Base-by-base conservation (phyloP, 805 yeast genomes). In the Jamesozyma lodderae region DNA sequence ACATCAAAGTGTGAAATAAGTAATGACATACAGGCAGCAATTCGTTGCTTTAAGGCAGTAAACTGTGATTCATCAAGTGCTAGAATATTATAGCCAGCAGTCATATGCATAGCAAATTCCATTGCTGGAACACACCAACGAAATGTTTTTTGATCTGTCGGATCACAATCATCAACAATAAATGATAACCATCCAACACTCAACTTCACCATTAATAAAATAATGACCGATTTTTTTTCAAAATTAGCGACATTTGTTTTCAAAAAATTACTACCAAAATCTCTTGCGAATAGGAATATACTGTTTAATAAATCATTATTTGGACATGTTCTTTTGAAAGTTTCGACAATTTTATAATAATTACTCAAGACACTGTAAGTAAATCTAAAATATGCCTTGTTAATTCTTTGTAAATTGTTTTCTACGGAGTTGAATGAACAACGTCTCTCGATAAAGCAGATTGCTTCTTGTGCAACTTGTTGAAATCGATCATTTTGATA, bases 121-220 rank as follows among this genome's bases (percentile, higher is more conserved):
- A 92, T 69, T 0, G 98, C 97, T 11, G 84, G 70, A 18, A 92
- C 97, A 60, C 96, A 86, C 96, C 96, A 92, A 50, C 94, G 69
- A 55, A 92, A 92, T 0, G 97, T 90, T 50, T 79, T 82, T 39
- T 81, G 73, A 48, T 90, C 96, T 0, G 94, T 81, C 1, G 96
- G 95, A 13, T 79, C 78, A 64, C 98, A 92, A 53, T 90, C 96
- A 59, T 92, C 96, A 43, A 90, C 86, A 20, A 92, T 77, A 53
- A 87, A 90, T 40, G 86, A 75, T 14, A 92, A 81, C 98, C 98
- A 92, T 39, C 82, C 90, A 31, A 87, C 76, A 32, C 94, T 75
- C 44, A 86, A 62, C 41, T 77, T 76, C 22, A 92, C 76, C 55
- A 92, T 70, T 48, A 77, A 75, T 63, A 80, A 65, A 20, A 86